phyloP scores from a whole-genome alignment of 306 rosid genomes.

The Glycine latifolia region DNA sequence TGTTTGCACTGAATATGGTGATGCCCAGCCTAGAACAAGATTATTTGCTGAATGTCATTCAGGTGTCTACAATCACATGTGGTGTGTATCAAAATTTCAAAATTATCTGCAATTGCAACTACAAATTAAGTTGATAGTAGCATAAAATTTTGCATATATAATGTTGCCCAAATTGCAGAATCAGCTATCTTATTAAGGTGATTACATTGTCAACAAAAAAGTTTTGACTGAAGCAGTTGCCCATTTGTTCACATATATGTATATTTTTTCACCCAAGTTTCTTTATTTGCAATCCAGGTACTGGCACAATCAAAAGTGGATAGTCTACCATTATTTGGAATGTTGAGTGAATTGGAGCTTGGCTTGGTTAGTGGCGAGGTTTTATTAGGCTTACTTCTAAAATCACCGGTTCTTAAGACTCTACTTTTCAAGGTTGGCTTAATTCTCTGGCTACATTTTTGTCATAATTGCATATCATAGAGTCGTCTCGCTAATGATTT shows the following conservation, averaged over 20 bases:
- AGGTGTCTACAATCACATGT: too few relatives aligned
- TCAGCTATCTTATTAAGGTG: neutral
- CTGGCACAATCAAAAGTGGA: neutral
- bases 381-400: constrained; percentile 18
- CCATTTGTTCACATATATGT: neutral
- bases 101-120: neutral
- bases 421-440: constrained; percentile 5
- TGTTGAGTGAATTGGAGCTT: constrained; percentile 20
- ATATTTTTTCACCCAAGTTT: neutral
- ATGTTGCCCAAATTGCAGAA: neutral
- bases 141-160: too few relatives aligned
- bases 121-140: neutral
- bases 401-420: constrained; percentile 20
- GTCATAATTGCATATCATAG: too few relatives aligned
- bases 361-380: neutral
- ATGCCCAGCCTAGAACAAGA: neutral
- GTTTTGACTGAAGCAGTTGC: neutral
- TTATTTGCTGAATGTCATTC: too few relatives aligned
- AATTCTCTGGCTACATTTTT: neutral
- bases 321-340: neutral
- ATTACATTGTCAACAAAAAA: neutral
- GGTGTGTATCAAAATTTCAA: too few relatives aligned
- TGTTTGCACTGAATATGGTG: too few relatives aligned
- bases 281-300: constrained; percentile 5
- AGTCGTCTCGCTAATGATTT: too few relatives aligned